phyloP scores from a whole-genome alignment of 164 flowering plant genomes.

The Amborella trichopoda region DNA sequence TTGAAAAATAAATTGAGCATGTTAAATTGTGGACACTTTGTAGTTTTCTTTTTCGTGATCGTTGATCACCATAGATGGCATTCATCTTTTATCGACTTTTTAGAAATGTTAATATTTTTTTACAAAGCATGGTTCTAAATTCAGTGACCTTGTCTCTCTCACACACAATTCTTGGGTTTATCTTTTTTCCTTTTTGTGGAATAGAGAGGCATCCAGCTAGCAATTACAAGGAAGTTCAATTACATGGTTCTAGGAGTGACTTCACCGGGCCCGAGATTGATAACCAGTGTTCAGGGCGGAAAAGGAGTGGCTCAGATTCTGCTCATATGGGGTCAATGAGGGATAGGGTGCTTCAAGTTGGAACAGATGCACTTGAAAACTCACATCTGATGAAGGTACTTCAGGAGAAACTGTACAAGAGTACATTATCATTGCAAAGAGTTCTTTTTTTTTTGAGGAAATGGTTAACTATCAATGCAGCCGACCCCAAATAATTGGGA shows the following conservation, averaged over 20 bases:
- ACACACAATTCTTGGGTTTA: slow-evolving; percentile 11
- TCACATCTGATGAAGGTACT: slow-evolving; percentile 68
- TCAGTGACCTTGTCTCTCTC: neutral
- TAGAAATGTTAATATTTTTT: neutral
- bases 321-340: slow-evolving; percentile 40
- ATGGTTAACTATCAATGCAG: too few relatives aligned
- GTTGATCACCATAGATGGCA: neutral
- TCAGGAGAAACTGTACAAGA: too few relatives aligned
- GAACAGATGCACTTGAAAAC: slow-evolving; percentile 42
- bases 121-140: neutral
- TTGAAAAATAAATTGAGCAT: too few relatives aligned
- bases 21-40: too few relatives aligned
- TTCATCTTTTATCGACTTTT: neutral
- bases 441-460: too few relatives aligned
- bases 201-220: slow-evolving; percentile 51
- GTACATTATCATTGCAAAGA: too few relatives aligned
- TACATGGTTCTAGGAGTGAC: slow-evolving; percentile 50
- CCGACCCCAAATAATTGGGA: too few relatives aligned
- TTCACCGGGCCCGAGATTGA: slow-evolving; percentile 42
- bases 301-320: slow-evolving; percentile 66
- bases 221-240: slow-evolving; percentile 62
- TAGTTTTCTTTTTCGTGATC: too few relatives aligned
- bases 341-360: slow-evolving; percentile 33
- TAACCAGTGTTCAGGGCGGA: slow-evolving; percentile 40
- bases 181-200: slow-evolving; percentile 10